Evolutionary conservation across 495 filamentous ascomycete genomes (phyloP), one percentile per base, ranked within the genome.

Genomic region (Podospora didyma): DNA sequence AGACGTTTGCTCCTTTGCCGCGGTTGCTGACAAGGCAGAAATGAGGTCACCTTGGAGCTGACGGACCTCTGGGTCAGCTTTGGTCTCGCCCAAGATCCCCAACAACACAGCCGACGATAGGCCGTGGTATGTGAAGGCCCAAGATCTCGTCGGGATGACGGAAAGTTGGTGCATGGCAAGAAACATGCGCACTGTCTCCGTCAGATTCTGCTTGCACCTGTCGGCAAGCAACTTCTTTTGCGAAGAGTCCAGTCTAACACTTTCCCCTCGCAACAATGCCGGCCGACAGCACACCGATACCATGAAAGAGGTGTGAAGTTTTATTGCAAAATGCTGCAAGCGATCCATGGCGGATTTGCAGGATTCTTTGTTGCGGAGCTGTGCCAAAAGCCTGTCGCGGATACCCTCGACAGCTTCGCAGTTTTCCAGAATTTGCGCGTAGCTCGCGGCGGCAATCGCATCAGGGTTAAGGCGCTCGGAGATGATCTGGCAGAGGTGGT

Each of bases 151-250:
- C 0, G 84, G 83, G 45, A 84, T 84, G 1, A 84, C 75, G 5
- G 83, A 86, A 55, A 86, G 71, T 59, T 86, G 83, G 58, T 86
- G 83, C 73, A 88, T 82, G 12, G 84, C 82, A 7, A 86, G 71
- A 65, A 87, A 88, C 70, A 86, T 85, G 58, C 84, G 78, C 1
- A 88, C 82, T 11, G 83, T 87, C 63, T 87, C 84, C 7, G 79
- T 77, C 10, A 88, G 64, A 62, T 83, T 86, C 23, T 74, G 66
- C 59, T 86, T 84, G 70, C 85, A 88, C 24, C 73, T 73, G 23
- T 81, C 75, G 4, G 75, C 76, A 1, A 83, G 69, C 1, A 73
- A 63, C 21, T 67, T 69, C 61, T 79, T 80, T 50, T 83, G 78
- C 7, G 63, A 35, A 0, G 62, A 21, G 12, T 73, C 73, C 23